Conservation (phyloP, 768 basidiomycete species). For the Fomitopsis pulvina region DNA sequence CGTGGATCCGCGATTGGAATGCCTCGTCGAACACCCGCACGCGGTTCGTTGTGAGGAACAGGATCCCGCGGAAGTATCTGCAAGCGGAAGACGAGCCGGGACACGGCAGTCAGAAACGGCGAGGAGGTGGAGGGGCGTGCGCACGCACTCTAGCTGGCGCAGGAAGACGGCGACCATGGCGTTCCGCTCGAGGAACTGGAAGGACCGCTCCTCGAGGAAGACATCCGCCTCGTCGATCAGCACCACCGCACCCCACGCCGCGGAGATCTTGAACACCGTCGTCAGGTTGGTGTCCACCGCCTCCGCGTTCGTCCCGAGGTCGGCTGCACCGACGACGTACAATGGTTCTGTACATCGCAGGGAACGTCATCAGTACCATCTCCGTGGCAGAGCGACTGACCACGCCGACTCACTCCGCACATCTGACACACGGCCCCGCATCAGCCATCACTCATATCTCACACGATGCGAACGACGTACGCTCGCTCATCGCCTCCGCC, state of each 20-base stretch:
- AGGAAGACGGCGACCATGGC: slow-evolving; percentile 70
- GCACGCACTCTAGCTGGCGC: no score
- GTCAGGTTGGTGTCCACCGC: slow-evolving; percentile 24
- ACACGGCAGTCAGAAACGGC: background rate
- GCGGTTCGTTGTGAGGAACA: slow-evolving; percentile 35
- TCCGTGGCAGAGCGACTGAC: no score
- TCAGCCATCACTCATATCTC: no score
- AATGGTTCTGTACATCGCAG: slow-evolving; percentile 20
- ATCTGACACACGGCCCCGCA: no score
- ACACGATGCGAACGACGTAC: no score
- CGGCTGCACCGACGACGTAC: slow-evolving; percentile 29
- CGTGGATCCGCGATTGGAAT: slow-evolving; percentile 22
- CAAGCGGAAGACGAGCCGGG: background rate
- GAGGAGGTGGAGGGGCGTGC: background rate
- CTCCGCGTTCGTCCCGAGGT: slow-evolving; percentile 28
- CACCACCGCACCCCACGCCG: slow-evolving; percentile 29
- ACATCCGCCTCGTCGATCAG: slow-evolving; percentile 49
- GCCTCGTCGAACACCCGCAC: slow-evolving; percentile 33
- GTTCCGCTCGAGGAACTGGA: slow-evolving; percentile 59
- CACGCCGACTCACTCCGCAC: no score
- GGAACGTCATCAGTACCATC: no score
- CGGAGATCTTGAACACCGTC: slow-evolving; percentile 26
- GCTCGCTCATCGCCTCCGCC: background rate
- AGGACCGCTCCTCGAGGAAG: slow-evolving; percentile 62
- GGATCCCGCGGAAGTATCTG: slow-evolving; percentile 28